phyloP scores from a whole-genome alignment of 2,329 filamentous ascomycete species.

The Elsinoe australis region DNA sequence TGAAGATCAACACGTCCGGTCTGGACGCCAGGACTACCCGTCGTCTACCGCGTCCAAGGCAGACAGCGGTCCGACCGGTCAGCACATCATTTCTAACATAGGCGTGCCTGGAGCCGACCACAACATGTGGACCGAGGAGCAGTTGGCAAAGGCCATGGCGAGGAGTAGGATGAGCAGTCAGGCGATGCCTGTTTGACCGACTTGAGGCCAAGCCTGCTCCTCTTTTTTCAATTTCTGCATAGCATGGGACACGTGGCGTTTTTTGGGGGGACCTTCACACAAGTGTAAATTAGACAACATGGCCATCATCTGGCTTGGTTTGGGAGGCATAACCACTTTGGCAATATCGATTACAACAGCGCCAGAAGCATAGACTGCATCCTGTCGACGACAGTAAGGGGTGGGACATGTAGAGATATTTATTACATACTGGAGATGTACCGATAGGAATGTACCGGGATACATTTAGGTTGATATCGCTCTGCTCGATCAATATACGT shows the following conservation, averaged over 20 bases:
- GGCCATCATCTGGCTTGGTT: neutral
- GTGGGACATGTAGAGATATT: neutral
- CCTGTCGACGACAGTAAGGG: slow-evolving; percentile 6
- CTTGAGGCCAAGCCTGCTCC: neutral
- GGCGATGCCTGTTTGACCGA: neutral
- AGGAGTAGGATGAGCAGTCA: slow-evolving; percentile 25
- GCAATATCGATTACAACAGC: too few relatives aligned
- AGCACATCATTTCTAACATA: slow-evolving; percentile 17
- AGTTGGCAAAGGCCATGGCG: slow-evolving; percentile 39
- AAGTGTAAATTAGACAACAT: too few relatives aligned
- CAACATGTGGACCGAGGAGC: slow-evolving; percentile 38
- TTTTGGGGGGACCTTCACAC: neutral
- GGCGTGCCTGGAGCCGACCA: slow-evolving; percentile 23
- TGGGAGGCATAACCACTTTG: too few relatives aligned
- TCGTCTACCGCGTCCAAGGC: slow-evolving; percentile 16
- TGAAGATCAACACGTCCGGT: slow-evolving; percentile 15
- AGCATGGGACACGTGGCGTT: neutral
- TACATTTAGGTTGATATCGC: too few relatives aligned
- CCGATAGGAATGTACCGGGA: slow-evolving; percentile 9
- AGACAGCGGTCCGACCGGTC: slow-evolving; percentile 16
- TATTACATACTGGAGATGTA: too few relatives aligned
- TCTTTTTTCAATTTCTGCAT: neutral
- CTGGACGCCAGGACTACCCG: slow-evolving; percentile 14
- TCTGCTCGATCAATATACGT: too few relatives aligned
- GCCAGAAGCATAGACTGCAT: neutral